Evolutionary conservation across 2,329 filamentous ascomycete genomes (phyloP).

Genomic region (Apiospora saccharicola): DNA sequence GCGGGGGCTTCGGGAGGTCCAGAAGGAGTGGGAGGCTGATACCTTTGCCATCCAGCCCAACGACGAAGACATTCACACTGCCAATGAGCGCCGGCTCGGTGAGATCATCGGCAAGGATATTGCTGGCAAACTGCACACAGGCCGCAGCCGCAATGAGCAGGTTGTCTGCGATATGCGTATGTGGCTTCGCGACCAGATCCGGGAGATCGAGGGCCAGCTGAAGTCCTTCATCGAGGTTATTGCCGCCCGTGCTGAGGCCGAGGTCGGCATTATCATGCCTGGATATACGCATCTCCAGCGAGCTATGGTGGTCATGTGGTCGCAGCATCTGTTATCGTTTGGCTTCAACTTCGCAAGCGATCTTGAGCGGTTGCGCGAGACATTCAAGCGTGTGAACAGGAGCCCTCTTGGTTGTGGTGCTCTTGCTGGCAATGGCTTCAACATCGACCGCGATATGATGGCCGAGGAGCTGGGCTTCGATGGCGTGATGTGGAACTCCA

Average conservation of each 20-base stretch:
- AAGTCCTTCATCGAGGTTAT: constrained; percentile 73
- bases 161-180: constrained; percentile 89
- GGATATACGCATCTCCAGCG: constrained; percentile 81
- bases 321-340: constrained; percentile 76
- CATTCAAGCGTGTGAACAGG: constrained; percentile 71
- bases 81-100: constrained; percentile 63
- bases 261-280: constrained; percentile 77
- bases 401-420: constrained; percentile 73
- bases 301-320: constrained; percentile 76
- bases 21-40: constrained; percentile 60
- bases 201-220: constrained; percentile 72
- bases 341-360: constrained; percentile 71
- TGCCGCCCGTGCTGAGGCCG: constrained; percentile 69
- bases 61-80: constrained; percentile 40
- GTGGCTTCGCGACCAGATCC: constrained; percentile 82
- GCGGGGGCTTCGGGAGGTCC: constrained; percentile 67
- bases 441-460: constrained; percentile 75
- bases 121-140: constrained; percentile 89
- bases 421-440: constrained; percentile 77
- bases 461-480: constrained; percentile 78
- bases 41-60: constrained; percentile 58
- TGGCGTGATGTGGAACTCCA: constrained; percentile 72
- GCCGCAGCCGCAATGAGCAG: constrained; percentile 88
- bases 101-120: constrained; percentile 88
- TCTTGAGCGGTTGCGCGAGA: constrained; percentile 72